Conservation (phyloP, 306 rosid genomes). For the Quillaja saponaria region DNA sequence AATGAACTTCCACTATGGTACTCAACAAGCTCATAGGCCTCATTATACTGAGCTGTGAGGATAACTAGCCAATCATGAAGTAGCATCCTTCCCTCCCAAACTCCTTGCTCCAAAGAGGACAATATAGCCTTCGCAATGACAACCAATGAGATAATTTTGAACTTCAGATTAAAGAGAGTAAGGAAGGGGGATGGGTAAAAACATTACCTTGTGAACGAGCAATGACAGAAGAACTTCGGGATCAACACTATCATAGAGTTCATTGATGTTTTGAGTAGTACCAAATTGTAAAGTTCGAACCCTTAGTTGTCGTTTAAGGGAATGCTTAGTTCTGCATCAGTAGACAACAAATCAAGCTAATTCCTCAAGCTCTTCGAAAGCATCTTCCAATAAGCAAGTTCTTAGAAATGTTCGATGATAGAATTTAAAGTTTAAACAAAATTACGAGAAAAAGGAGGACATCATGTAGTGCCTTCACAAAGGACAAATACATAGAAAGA, state of each 20-base stretch:
- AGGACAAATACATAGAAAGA: background rate
- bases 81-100: conserved; percentile 90
- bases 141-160: conserved; percentile 13
- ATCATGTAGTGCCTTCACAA: conserved; percentile 11
- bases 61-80: conserved; percentile 99
- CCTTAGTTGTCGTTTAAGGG: conserved; percentile 81
- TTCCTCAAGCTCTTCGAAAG: conserved; percentile 23
- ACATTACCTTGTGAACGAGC: conserved; percentile 85
- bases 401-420: conserved; percentile 23
- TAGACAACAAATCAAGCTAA: conserved; percentile 30
- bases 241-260: conserved; percentile 87
- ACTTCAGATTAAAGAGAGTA: background rate
- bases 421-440: conserved; percentile 12
- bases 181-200: conserved; percentile 23
- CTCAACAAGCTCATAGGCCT: conserved; percentile 69
- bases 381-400: conserved; percentile 16
- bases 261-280: conserved; percentile 68
- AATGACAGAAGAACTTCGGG: conserved; percentile 83
- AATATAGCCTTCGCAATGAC: conserved; percentile 64
- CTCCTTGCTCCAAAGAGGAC: conserved; percentile 95
- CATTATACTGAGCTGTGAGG: conserved; percentile 88
- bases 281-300: conserved; percentile 82
- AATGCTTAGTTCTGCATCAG: conserved; percentile 63
- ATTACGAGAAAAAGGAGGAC: conserved; percentile 16
- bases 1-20: conserved; percentile 62